phyloP scores from a whole-genome alignment of 1,284 basidiomycete genomes.

The Cutaneotrichosporon daszewskae region DNA sequence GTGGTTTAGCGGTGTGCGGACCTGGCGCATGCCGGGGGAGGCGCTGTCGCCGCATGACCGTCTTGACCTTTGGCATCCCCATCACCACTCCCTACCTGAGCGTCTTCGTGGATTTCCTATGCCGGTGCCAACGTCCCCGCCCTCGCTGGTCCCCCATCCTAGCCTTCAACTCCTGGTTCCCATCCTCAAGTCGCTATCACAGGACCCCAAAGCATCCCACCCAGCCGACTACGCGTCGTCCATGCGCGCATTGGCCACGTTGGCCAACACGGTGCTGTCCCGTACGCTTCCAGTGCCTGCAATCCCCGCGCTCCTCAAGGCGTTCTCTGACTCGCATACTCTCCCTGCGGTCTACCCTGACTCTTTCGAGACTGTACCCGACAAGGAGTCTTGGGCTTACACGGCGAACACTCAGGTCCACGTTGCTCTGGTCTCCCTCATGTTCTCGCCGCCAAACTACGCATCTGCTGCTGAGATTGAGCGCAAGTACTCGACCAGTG shows the following conservation, averaged over 20 bases:
- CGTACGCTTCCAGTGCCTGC: slow-evolving; percentile 43
- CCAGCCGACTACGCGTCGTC: slow-evolving; percentile 30
- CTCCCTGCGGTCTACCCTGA: slow-evolving; percentile 41
- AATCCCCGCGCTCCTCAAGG: slow-evolving; percentile 29
- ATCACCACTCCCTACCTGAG: slow-evolving; percentile 32
- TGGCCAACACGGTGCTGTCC: slow-evolving; percentile 44
- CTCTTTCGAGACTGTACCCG: slow-evolving; percentile 5
- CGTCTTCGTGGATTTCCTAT: slow-evolving; percentile 42
- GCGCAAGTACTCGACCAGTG: slow-evolving; percentile 1
- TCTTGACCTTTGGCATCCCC: slow-evolving; percentile 46
- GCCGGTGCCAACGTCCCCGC: slow-evolving; percentile 42
- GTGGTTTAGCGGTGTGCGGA: slow-evolving; percentile 44
- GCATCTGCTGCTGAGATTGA: slow-evolving; percentile 13
- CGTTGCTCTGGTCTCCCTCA: slow-evolving; percentile 41
- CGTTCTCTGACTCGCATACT: slow-evolving; percentile 27
- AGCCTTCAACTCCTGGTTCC: slow-evolving; percentile 20
- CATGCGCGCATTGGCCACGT: slow-evolving; percentile 42
- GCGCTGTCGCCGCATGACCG: slow-evolving; percentile 41
- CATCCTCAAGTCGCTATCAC: slow-evolving; percentile 29
- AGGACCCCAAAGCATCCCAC: slow-evolving; percentile 22
- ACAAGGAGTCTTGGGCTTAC: slow-evolving; percentile 32
- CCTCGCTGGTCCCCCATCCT: slow-evolving; percentile 39
- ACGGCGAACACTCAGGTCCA: slow-evolving; percentile 45
- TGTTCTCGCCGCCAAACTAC: slow-evolving; percentile 41
- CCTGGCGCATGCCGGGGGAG: slow-evolving; percentile 46